A percentile compares a stretch with the other conserved stretches of the same genome.
Evolutionary conservation across 768 basidiomycete species (phyloP).

Genomic region (Inosperma sp.): DNA sequence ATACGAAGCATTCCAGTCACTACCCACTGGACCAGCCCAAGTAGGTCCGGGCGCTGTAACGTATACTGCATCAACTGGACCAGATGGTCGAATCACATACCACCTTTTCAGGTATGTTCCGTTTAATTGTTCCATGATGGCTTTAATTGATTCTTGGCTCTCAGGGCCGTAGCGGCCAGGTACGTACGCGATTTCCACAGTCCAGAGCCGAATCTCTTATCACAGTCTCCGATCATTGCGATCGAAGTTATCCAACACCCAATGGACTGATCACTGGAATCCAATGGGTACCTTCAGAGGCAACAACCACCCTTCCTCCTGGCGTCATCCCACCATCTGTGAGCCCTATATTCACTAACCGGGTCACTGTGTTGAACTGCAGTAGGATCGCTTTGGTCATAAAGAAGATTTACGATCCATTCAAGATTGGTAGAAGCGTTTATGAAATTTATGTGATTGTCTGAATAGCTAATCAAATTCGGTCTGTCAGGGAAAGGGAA

Average conservation of each 20-base stretch:
- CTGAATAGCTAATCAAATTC: not conserved
- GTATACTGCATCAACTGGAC: conserved; percentile 59
- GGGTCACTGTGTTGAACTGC: conserved; percentile 36
- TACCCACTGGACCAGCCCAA: conserved; percentile 34
- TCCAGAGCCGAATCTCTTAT: conserved; percentile 8
- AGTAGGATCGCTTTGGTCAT: conserved; percentile 42
- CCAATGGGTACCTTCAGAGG: conserved; percentile 67
- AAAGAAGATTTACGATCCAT: conserved; percentile 39
- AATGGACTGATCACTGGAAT: conserved; percentile 64
- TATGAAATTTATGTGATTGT: not conserved
- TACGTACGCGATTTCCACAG: conserved; percentile 29
- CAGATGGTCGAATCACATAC: conserved; percentile 61
- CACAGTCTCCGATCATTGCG: conserved; percentile 20
- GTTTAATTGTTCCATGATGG: conserved; percentile 13
- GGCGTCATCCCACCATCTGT: conserved; percentile 36
- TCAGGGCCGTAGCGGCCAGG: conserved; percentile 73
- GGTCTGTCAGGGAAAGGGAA: conserved; percentile 39
- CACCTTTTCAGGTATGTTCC: conserved; percentile 63
- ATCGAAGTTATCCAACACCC: conserved; percentile 63
- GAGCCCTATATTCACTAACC: not conserved
- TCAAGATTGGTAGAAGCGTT: conserved; percentile 40
- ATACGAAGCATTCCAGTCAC: conserved; percentile 22
- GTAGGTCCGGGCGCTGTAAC: conserved; percentile 67
- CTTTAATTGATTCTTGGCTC: conserved; percentile 18
- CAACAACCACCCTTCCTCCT: conserved; percentile 53